These are phyloP conservation scores for Acacia confusa DNA, from an alignment of 306 rosid species.

Conservation along the genomic window DNA sequence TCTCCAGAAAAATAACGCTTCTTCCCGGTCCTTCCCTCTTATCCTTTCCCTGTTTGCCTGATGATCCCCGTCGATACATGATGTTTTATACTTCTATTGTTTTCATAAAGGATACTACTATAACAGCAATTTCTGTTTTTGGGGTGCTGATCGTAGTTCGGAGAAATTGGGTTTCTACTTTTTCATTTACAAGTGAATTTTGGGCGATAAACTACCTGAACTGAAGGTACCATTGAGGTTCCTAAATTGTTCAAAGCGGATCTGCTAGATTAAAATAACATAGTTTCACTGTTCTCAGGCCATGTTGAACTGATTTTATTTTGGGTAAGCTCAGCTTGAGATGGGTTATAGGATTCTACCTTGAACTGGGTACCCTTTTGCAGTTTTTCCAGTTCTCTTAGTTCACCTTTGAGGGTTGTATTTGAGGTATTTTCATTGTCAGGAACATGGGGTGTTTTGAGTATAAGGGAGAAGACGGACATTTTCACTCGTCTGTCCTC, in stretches of 20 bases:
- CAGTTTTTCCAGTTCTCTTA: background rate
- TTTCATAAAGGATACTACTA: background rate
- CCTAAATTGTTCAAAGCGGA: background rate
- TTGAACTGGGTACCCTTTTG: background rate
- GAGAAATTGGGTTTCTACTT: slow-evolving; percentile 1
- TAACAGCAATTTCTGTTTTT: background rate
- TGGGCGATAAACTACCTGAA: background rate
- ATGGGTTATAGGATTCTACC: background rate
- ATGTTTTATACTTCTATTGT: background rate
- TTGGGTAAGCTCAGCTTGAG: background rate
- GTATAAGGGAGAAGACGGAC: background rate
- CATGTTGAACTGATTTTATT: background rate
- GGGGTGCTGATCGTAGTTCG: background rate
- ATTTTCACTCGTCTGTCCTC: background rate
- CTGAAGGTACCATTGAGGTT: background rate
- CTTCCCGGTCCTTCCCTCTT: background rate
- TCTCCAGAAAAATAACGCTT: background rate
- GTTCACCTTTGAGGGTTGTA: background rate
- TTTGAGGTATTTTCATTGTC: too few relatives aligned
- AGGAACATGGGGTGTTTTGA: background rate
- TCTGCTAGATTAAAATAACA: background rate
- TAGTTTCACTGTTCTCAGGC: background rate
- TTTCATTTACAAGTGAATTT: background rate
- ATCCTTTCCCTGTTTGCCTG: background rate
- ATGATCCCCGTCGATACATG: background rate